A percentile compares a stretch with the other conserved stretches of the same genome.
Conservation (phyloP, 805 yeast species). For the Saccharomyces cerevisiae region DNA sequence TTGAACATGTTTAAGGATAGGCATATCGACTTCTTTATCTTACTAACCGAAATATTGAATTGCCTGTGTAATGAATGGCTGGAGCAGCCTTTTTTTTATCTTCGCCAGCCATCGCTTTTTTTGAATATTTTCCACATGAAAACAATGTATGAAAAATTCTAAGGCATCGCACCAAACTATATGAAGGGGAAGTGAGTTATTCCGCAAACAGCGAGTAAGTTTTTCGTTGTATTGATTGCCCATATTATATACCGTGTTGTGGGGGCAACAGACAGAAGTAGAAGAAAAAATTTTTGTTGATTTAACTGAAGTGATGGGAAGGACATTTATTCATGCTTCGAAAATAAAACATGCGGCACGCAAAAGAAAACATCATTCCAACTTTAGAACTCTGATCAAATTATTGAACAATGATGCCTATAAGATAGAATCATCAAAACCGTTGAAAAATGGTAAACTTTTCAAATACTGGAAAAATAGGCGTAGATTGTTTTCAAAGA, state of each 20-base stretch:
- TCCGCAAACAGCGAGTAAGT: not conserved
- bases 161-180: not conserved
- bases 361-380: not conserved
- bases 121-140: not conserved
- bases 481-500: conserved; percentile 50
- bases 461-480: conserved; percentile 57
- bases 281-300: not conserved
- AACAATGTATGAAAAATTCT: not conserved
- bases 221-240: not conserved
- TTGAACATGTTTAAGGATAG: not conserved
- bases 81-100: not conserved
- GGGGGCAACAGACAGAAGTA: not conserved
- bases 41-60: not conserved
- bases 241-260: not conserved
- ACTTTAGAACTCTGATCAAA: conserved; percentile 8
- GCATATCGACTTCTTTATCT: not conserved
- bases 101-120: not conserved
- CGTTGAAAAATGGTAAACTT: conserved; percentile 9
- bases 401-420: conserved; percentile 9
- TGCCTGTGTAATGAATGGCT: not conserved
- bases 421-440: conserved; percentile 13
- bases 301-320: not conserved
- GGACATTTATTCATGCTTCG: not conserved
- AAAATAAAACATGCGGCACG: not conserved
- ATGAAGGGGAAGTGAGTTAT: not conserved